Percentiles rank a stretch among this genome's conserved stretches.
These are phyloP conservation scores for Sclerotinia glacialis DNA, from an alignment of 2,329 filamentous ascomycete species.

Conservation along the genomic window DNA sequence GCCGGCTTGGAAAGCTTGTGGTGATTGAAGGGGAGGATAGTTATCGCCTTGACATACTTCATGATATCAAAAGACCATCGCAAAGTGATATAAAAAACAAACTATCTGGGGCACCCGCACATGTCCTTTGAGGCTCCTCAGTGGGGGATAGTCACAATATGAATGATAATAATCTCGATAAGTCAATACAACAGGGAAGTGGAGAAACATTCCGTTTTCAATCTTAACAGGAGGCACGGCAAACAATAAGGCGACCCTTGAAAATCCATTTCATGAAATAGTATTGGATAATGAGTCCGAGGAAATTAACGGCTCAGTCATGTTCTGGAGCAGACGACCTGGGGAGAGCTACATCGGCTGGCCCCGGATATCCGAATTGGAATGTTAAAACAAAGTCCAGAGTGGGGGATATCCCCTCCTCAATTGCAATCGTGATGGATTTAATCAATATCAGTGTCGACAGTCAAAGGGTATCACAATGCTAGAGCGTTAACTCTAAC, in stretches of 20 bases:
- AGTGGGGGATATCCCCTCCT: neutral
- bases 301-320: neutral
- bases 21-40: neutral
- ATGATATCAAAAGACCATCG: neutral
- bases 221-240: neutral
- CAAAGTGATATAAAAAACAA: neutral
- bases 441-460: neutral
- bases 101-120: conserved; percentile 15
- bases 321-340: neutral
- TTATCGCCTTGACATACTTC: neutral
- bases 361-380: neutral
- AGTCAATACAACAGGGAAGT: neutral
- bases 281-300: neutral
- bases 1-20: conserved; percentile 12
- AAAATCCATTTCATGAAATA: neutral
- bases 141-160: neutral
- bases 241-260: neutral
- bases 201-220: neutral
- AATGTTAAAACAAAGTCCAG: too few species aligned
- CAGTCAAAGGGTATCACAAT: too few species aligned
- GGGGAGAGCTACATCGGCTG: neutral
- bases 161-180: neutral
- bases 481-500: too few species aligned
- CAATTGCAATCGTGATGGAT: neutral
- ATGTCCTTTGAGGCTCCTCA: neutral